Base-by-base conservation (phyloP, 768 basidiomycete genomes). In the Tulasnella sp. region DNA sequence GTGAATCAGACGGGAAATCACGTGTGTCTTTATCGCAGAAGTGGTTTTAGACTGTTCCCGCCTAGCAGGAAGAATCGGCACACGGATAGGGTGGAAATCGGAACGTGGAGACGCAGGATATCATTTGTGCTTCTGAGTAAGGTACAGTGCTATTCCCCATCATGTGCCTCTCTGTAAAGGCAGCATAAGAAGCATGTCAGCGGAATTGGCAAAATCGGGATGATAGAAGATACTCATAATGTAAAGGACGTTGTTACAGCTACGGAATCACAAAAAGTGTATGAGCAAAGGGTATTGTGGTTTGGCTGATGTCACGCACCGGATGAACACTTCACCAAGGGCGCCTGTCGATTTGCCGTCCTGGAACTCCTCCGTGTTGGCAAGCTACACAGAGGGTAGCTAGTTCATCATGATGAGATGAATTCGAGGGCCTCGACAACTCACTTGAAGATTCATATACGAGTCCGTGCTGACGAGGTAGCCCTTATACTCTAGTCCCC, bases 401-500 rank as follows among this genome's bases (percentile, higher is more conserved):
- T 8, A 25, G 21, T 29, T 57, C 40, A 45, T 34, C 37, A 45
- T n/a, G 4, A 48, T 21, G 15, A 21, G 1, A 59, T 0, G n/a
- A 19, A 52, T 19, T 7, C 17, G 21, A 45, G 45, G 12, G 15
- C 34, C 35, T 49, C n/a, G 39, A 49, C 32, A 59, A 68, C 74
- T 59, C 65, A 89, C 94, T 77, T 99, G 96, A 45, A 99, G 80
- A 70, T 99, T 99, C 96, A 98, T 98, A 74, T 96, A 99, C 11
- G 90, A 90, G 71, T 99, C 96, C 6, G 96, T 97, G 66, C 89
- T 93, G 63, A 99, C 96, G 62, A 99, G 78, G 74, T 96, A 99
- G 40, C 96, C 96, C 74, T 92, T 96, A 77, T 98, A 98, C 68
- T 98, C 92, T 49, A 97, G 77, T 61, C 96, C 96, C 96, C 96